These are phyloP conservation scores for Ogataea paradorogensis DNA, from an alignment of 805 yeast species.

Conservation along the genomic window DNA sequence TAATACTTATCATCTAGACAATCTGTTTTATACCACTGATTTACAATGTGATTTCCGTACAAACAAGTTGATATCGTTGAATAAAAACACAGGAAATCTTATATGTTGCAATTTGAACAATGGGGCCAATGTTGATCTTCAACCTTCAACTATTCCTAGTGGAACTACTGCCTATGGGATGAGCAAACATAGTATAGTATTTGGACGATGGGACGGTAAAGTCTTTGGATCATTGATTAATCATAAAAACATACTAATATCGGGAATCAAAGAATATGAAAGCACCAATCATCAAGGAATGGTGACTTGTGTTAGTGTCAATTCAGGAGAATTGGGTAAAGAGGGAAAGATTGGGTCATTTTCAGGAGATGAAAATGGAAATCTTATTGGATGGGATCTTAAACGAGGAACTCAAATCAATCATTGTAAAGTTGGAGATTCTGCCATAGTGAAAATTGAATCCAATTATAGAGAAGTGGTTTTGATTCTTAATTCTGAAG, in stretches of 20 bases:
- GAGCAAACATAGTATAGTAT: constrained; percentile 26
- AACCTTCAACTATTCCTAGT: constrained; percentile 27
- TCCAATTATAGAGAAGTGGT: constrained; percentile 30
- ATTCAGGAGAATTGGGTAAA: constrained; percentile 22
- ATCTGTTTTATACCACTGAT: constrained; percentile 25
- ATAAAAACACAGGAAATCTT: constrained; percentile 27
- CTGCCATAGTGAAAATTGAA: constrained; percentile 24
- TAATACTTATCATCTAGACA: constrained; percentile 18
- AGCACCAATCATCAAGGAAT: constrained; percentile 20
- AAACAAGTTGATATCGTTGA: constrained; percentile 25
- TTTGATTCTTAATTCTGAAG: constrained; percentile 22
- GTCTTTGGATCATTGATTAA: constrained; percentile 28
- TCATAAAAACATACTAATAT: constrained; percentile 24
- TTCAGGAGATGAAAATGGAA: constrained; percentile 32
- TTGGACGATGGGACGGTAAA: constrained; percentile 36
- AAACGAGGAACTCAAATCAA: constrained; percentile 17
- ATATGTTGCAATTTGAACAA: constrained; percentile 22
- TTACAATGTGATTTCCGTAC: constrained; percentile 27
- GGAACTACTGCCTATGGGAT: constrained; percentile 32
- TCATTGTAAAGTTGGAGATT: constrained; percentile 12
- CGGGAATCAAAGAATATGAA: constrained; percentile 23
- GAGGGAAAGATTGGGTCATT: constrained; percentile 30
- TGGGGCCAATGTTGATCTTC: constrained; percentile 24
- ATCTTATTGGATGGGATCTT: constrained; percentile 33
- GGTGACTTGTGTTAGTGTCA: constrained; percentile 25